A percentile compares a stretch with the other conserved stretches of the same genome.
phyloP scores from a whole-genome alignment of 768 basidiomycete genomes.

The Psilocybe azurescens region DNA sequence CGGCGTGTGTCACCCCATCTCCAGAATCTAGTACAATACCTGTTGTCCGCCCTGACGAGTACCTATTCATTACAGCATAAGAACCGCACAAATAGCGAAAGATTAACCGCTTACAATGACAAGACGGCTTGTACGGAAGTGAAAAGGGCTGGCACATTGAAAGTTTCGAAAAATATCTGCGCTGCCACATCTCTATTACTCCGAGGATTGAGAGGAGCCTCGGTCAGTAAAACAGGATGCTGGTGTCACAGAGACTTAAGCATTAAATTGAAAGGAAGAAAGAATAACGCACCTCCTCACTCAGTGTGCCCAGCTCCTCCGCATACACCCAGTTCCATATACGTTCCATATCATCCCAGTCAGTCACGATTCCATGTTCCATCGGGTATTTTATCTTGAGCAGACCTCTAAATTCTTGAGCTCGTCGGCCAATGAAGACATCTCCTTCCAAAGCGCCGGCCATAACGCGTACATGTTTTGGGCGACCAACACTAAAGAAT shows the following conservation, averaged over 20 bases:
- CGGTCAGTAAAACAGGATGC: constrained; percentile 98
- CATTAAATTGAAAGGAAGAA: constrained; percentile 16
- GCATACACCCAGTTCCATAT: constrained; percentile 99
- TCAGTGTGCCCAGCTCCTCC: constrained; percentile 92
- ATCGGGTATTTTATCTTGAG: constrained; percentile 99
- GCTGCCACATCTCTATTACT: constrained; percentile 96
- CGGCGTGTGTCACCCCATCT: constrained; percentile 98
- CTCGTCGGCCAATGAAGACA: constrained; percentile 92
- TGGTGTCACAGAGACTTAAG: constrained; percentile 38
- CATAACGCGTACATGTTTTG: constrained; percentile 98
- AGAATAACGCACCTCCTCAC: constrained; percentile 80
- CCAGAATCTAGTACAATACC: constrained; percentile 99
- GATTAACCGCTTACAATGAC: constrained; percentile 72
- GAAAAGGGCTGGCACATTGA: constrained; percentile 98
- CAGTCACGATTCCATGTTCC: constrained; percentile 98
- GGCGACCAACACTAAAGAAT: constrained; percentile 81
- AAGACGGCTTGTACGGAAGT: constrained; percentile 97
- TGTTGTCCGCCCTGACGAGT: constrained; percentile 97
- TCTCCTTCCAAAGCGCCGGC: constrained; percentile 97
- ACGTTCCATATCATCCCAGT: constrained; percentile 99
- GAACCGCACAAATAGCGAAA: constrained; percentile 16
- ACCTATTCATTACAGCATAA: constrained; percentile 53
- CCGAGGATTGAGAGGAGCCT: constrained; percentile 96
- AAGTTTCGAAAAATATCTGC: constrained; percentile 99
- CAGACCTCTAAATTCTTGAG: constrained; percentile 94